Conservation (phyloP, 768 basidiomycete genomes). For the Mycena capillaripes region DNA sequence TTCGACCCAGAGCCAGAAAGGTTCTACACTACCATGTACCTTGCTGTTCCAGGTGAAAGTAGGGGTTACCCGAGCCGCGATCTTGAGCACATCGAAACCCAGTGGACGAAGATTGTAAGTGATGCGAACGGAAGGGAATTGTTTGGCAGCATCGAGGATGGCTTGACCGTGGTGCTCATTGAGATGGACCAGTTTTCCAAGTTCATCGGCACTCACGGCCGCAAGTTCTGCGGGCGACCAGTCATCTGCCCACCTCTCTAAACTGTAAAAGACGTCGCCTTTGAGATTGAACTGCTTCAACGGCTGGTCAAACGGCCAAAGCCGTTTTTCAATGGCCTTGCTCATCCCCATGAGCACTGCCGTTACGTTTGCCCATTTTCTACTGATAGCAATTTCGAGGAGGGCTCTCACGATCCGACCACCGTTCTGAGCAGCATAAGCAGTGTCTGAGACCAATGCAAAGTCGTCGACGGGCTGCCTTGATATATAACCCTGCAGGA, state of each 20-base stretch:
- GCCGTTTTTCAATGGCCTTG: conserved; percentile 91
- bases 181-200: conserved; percentile 87
- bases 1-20: conserved; percentile 98
- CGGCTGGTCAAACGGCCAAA: conserved; percentile 97
- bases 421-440: conserved; percentile 94
- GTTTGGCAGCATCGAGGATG: conserved; percentile 82
- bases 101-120: conserved; percentile 84
- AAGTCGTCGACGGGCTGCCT: conserved; percentile 89
- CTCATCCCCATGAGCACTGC: conserved; percentile 89
- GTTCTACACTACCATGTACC: conserved; percentile 82
- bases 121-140: conserved; percentile 84
- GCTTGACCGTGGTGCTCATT: conserved; percentile 90
- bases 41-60: conserved; percentile 86
- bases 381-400: conserved; percentile 93
- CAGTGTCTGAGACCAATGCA: conserved; percentile 94
- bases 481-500: conserved; percentile 93
- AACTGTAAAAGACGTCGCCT: conserved; percentile 80
- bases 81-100: conserved; percentile 84
- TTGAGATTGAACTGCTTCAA: conserved; percentile 86
- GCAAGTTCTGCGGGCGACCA: conserved; percentile 82
- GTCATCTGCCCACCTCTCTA: conserved; percentile 88
- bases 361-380: conserved; percentile 90
- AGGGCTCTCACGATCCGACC: conserved; percentile 95
- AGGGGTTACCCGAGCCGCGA: conserved; percentile 73
- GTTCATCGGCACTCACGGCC: conserved; percentile 69